Evolutionary conservation across 192 early-diverging fungal species (phyloP).

Genomic region (Coemansia sp.): DNA sequence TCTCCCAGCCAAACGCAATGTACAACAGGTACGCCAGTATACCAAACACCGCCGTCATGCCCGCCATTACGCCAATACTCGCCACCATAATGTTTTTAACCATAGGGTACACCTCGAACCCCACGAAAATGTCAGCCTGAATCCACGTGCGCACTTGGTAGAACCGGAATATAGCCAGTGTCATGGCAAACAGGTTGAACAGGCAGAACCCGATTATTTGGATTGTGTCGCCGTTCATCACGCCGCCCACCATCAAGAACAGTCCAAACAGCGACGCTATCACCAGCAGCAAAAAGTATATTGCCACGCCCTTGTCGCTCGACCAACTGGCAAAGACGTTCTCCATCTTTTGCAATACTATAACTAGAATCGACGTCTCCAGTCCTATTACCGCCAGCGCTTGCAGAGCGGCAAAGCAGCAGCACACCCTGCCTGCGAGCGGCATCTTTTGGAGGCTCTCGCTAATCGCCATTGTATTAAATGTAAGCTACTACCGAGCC

Average conservation of each 20-base stretch:
- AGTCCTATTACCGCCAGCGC: slow-evolving; percentile 39
- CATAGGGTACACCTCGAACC: slow-evolving; percentile 21
- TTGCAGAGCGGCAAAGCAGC: slow-evolving; percentile 45
- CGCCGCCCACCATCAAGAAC: slow-evolving; percentile 48
- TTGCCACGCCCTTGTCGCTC: slow-evolving; percentile 56
- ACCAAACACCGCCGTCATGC: slow-evolving; percentile 38
- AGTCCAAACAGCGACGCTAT: slow-evolving; percentile 45
- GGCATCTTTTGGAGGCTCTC: slow-evolving; percentile 57
- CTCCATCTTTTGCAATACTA: slow-evolving; percentile 45
- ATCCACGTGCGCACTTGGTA: slow-evolving; percentile 50
- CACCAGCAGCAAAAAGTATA: slow-evolving; percentile 56
- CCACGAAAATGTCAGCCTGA: slow-evolving; percentile 14
- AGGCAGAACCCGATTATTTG: slow-evolving; percentile 55
- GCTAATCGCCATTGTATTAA: slow-evolving; percentile 49
- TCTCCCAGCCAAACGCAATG: slow-evolving; percentile 59
- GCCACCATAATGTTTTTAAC: slow-evolving; percentile 40
- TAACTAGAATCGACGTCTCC: slow-evolving; percentile 44
- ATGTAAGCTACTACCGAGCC: background rate
- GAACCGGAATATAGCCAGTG: slow-evolving; percentile 54
- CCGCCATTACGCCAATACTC: slow-evolving; percentile 34
- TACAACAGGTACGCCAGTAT: slow-evolving; percentile 56
- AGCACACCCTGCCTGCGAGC: slow-evolving; percentile 37
- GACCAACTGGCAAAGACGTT: slow-evolving; percentile 54
- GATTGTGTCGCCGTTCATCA: slow-evolving; percentile 54
- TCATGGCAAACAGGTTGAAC: slow-evolving; percentile 54